These are phyloP conservation scores for Penicillium samsonianum DNA, from an alignment of 495 filamentous ascomycete genomes.

Conservation along the genomic window DNA sequence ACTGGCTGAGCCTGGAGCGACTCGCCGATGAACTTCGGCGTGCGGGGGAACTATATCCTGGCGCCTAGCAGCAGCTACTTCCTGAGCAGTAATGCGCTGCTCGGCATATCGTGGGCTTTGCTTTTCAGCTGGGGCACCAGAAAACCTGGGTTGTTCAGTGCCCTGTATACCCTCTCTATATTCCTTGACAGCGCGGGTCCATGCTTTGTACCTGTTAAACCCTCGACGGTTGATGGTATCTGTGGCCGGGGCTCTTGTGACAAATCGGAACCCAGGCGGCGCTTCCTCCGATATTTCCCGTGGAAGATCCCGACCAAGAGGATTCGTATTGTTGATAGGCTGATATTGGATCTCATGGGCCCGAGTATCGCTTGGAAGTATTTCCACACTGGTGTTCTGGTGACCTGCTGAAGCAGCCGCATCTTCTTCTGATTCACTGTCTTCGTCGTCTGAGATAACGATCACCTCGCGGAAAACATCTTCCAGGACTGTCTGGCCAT, in stretches of 20 bases:
- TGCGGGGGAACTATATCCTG: constrained; percentile 15
- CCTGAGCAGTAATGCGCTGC: constrained; percentile 23
- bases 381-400: constrained; percentile 40
- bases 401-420: constrained; percentile 17
- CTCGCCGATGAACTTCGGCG: constrained; percentile 19
- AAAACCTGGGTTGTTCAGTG: constrained; percentile 15
- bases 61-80: constrained; percentile 18
- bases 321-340: constrained; percentile 26
- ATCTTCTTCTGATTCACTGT: constrained; percentile 57
- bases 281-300: constrained; percentile 41
- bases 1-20: constrained; percentile 19
- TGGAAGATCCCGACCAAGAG: constrained; percentile 19
- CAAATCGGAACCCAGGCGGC: constrained; percentile 39
- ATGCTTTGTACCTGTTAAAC: constrained; percentile 52
- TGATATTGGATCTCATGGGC: constrained; percentile 38
- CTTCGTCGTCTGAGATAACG: constrained; percentile 79
- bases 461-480: constrained; percentile 81
- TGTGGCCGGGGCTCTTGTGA: constrained; percentile 30
- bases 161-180: constrained; percentile 36
- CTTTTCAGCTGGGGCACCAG: constrained; percentile 15
- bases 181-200: constrained; percentile 46
- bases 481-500: constrained; percentile 70
- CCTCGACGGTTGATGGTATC: constrained; percentile 44
- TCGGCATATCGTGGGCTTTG: constrained; percentile 26
- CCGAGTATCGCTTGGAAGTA: constrained; percentile 40